phyloP scores from a whole-genome alignment of 2,329 filamentous ascomycete genomes.

The Aspergillus tanneri region DNA sequence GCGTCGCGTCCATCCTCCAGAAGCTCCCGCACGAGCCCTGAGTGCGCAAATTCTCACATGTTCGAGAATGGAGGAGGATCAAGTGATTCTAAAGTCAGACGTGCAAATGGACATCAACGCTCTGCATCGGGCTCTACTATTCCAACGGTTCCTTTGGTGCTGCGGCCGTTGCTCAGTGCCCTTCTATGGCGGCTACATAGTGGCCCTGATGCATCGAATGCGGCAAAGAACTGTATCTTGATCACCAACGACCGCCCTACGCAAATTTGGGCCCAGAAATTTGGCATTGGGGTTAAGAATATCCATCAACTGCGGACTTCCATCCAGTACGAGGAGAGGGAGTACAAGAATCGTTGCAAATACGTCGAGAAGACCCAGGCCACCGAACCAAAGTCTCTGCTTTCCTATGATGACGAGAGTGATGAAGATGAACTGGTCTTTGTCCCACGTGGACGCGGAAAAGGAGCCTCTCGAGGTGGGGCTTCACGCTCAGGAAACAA shows the following conservation, averaged over 20 bases:
- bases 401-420: constrained; percentile 50
- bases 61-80: constrained; percentile 22
- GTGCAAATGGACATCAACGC: constrained; percentile 30
- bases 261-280: constrained; percentile 49
- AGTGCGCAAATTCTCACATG: constrained; percentile 35
- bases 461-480: constrained; percentile 30
- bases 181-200: constrained; percentile 48
- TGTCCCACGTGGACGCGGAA: constrained; percentile 43
- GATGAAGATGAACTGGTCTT: constrained; percentile 52
- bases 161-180: constrained; percentile 47
- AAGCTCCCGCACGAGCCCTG: constrained; percentile 48
- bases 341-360: constrained; percentile 47
- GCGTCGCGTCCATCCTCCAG: constrained; percentile 46
- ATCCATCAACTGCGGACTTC: constrained; percentile 49
- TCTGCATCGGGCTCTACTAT: constrained; percentile 35
- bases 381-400: constrained; percentile 43
- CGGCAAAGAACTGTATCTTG: constrained; percentile 42
- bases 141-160: constrained; percentile 38
- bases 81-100: constrained; percentile 24
- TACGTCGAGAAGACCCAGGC: constrained; percentile 46
- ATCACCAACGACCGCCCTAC: constrained; percentile 46
- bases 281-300: constrained; percentile 49
- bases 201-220: constrained; percentile 32
- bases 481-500: constrained; percentile 26
- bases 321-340: constrained; percentile 48